Conservation (phyloP, 192 early-diverging fungal species). For the Rhizoclosmatium sp. region DNA sequence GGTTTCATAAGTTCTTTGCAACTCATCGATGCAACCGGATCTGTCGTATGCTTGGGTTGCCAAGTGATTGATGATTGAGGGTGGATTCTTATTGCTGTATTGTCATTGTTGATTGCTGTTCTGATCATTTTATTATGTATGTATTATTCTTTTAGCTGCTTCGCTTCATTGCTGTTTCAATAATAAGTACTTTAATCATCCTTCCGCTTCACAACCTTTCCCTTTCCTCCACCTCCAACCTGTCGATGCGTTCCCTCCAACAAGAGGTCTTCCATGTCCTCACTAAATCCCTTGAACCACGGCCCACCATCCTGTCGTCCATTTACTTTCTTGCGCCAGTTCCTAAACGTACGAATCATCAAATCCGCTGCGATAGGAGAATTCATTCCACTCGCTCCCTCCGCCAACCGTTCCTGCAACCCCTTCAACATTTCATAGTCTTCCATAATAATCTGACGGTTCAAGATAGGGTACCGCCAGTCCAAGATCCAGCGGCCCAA, state of each 20-base stretch:
- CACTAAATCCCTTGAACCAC: constrained; percentile 31
- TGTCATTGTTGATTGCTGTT: no score
- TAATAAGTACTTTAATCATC: no score
- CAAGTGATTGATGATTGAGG: background rate
- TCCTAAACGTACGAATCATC: constrained; percentile 44
- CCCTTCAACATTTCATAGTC: constrained; percentile 49
- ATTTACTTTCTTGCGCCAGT: constrained; percentile 43
- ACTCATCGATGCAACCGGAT: background rate
- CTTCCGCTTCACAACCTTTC: no score
- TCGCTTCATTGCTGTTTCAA: no score
- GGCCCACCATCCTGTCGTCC: constrained; percentile 17
- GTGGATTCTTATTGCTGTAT: no score
- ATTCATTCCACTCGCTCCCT: constrained; percentile 47
- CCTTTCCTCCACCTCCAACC: no score
- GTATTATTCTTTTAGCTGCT: no score
- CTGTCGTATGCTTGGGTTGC: background rate
- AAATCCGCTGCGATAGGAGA: constrained; percentile 39
- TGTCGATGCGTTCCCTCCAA: background rate
- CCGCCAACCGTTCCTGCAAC: constrained; percentile 32
- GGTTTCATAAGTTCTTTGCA: constrained; percentile 3
- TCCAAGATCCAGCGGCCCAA: constrained; percentile 6
- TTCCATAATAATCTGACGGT: constrained; percentile 41
- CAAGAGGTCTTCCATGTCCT: constrained; percentile 31
- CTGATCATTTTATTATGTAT: no score
- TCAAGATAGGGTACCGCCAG: constrained; percentile 22